A percentile compares a stretch with the other conserved stretches of the same genome.
Conservation (phyloP, 768 basidiomycete species). For the Pulveroboletus ravenelii region DNA sequence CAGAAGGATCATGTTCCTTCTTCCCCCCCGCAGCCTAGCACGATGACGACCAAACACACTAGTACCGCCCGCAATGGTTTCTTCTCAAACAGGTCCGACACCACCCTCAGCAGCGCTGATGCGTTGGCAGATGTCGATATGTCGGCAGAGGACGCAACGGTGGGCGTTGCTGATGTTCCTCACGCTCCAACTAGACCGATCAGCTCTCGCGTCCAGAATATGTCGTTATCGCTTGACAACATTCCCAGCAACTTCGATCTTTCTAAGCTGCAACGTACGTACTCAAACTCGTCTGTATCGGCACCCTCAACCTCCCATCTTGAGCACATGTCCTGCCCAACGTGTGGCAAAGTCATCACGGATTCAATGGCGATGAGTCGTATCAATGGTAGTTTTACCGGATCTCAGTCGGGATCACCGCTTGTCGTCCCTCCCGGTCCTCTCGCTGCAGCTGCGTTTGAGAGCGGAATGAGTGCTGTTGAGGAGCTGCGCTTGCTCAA, state of each 20-base stretch:
- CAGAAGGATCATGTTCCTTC: conserved; percentile 21
- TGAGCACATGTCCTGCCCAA: conserved; percentile 46
- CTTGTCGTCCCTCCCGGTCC: conserved; percentile 54
- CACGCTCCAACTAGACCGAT: conserved; percentile 20
- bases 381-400: conserved; percentile 22
- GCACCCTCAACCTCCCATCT: conserved; percentile 41
- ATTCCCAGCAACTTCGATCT: conserved; percentile 38
- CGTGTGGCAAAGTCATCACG: conserved; percentile 49
- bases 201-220: conserved; percentile 33
- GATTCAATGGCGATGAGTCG: conserved; percentile 37
- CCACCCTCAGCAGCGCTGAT: conserved; percentile 9
- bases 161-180: conserved; percentile 26
- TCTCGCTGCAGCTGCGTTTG: conserved; percentile 50
- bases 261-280: conserved; percentile 29
- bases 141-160: conserved; percentile 22
- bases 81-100: conserved; percentile 25
- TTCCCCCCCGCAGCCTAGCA: conserved; percentile 25
- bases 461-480: conserved; percentile 62
- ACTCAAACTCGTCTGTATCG: conserved; percentile 35
- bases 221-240: conserved; percentile 51
- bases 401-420: conserved; percentile 30
- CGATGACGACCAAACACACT: conserved; percentile 14
- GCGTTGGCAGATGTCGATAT: conserved; percentile 26
- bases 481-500: conserved; percentile 77
- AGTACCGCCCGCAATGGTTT: conserved; percentile 13